A percentile compares a stretch with the other conserved stretches of the same genome.
phyloP scores from a whole-genome alignment of 2,329 filamentous ascomycete genomes.

The Ascochyta lentis region DNA sequence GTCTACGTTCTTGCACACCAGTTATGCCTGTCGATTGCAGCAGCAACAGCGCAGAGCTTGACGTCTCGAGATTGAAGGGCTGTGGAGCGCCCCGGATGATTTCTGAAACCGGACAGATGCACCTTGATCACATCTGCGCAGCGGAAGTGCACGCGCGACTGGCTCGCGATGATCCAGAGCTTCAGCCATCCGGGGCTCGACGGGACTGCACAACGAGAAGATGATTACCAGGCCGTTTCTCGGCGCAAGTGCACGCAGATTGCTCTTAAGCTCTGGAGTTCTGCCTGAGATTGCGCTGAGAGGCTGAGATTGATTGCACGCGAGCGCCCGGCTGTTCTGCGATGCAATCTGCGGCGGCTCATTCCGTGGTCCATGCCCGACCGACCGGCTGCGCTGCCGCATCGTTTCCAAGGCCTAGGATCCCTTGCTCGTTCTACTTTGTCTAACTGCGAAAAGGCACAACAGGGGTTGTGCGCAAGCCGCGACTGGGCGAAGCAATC shows the following conservation, averaged over 20 bases:
- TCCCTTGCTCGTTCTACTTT: conserved; percentile 16
- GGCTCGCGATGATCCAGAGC: conserved; percentile 2
- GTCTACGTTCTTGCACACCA: neutral
- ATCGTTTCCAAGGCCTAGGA: conserved; percentile 2
- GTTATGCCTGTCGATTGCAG: neutral
- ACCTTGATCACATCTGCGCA: conserved; percentile 7
- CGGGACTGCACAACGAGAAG: conserved; percentile 1
- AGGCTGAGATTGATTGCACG: conserved; percentile 11
- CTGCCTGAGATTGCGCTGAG: conserved; percentile 6
- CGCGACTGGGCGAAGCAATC: conserved; percentile 15
- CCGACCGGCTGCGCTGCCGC: conserved; percentile 8
- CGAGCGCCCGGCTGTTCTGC: conserved; percentile 9
- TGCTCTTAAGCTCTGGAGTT: conserved; percentile 2
- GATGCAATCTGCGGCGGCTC: conserved; percentile 10
- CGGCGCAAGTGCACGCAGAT: conserved; percentile 1
- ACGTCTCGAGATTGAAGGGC: conserved; percentile 3
- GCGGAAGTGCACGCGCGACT: neutral
- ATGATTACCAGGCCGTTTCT: neutral
- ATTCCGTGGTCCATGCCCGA: conserved; percentile 10
- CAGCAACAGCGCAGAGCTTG: neutral
- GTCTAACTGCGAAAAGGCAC: conserved; percentile 16
- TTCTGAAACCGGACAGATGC: conserved; percentile 10
- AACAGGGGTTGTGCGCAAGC: conserved; percentile 17
- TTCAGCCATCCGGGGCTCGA: neutral
- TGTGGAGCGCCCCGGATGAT: neutral